These are phyloP conservation scores for Kwoniella dejecticola DNA, from an alignment of 768 basidiomycete genomes.

Conservation along the genomic window DNA sequence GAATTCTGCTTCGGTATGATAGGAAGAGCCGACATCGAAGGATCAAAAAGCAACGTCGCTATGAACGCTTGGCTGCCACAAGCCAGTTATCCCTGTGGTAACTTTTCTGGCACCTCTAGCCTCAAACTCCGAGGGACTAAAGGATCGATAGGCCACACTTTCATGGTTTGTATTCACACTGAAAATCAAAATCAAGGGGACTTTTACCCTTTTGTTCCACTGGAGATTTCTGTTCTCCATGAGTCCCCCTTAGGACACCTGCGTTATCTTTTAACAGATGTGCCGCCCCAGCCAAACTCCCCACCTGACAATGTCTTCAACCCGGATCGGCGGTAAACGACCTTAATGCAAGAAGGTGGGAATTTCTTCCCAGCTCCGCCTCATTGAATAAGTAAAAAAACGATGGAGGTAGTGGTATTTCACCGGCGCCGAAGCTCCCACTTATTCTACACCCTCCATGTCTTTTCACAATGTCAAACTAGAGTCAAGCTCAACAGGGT, in stretches of 20 bases:
- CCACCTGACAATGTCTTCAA: conserved; percentile 77
- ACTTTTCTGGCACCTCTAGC: conserved; percentile 80
- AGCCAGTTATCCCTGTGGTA: conserved; percentile 79
- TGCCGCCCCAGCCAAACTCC: conserved; percentile 80
- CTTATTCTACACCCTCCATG: conserved; percentile 77
- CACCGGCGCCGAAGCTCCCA: conserved; percentile 71
- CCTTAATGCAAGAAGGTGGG: conserved; percentile 73
- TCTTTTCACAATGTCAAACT: conserved; percentile 83
- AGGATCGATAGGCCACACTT: conserved; percentile 82
- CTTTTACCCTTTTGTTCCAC: conserved; percentile 80
- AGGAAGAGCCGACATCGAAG: conserved; percentile 80
- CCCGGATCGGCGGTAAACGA: conserved; percentile 67
- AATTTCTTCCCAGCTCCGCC: conserved; percentile 70
- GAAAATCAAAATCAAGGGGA: conserved; percentile 79
- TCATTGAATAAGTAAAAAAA: conserved; percentile 76
- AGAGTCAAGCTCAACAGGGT: conserved; percentile 84
- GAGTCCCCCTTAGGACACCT: conserved; percentile 79
- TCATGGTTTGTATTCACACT: conserved; percentile 79
- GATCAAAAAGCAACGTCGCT: conserved; percentile 81
- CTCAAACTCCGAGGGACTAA: conserved; percentile 76
- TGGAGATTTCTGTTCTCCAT: conserved; percentile 77
- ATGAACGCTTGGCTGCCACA: conserved; percentile 81
- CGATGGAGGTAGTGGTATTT: conserved; percentile 81
- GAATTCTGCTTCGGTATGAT: conserved; percentile 79
- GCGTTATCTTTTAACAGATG: conserved; percentile 78